Conservation (phyloP, 306 rosid genomes). For the Cicer cuneatum region DNA sequence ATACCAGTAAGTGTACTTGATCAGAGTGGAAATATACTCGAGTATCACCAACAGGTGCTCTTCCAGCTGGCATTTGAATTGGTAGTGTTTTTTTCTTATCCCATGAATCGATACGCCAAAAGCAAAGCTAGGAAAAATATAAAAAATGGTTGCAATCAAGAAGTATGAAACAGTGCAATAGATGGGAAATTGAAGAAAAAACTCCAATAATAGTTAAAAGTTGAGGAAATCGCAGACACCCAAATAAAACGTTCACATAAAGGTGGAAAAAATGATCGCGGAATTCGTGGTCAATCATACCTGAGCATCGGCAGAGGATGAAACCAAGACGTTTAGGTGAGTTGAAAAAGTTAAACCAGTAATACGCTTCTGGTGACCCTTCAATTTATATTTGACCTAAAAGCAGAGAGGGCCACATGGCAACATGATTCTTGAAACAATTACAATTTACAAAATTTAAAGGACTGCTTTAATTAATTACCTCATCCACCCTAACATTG, state of each 20-base stretch:
- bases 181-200: constrained; percentile 11
- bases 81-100: constrained; percentile 56
- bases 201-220: constrained; percentile 8
- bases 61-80: constrained; percentile 56
- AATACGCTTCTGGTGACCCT: constrained; percentile 76
- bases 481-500: constrained; percentile 70
- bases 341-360: constrained; percentile 82
- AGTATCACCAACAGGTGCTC: constrained; percentile 47
- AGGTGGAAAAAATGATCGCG: constrained; percentile 8
- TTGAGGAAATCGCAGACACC: constrained; percentile 15
- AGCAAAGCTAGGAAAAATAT: constrained; percentile 43
- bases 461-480: constrained; percentile 41
- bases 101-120: constrained; percentile 68
- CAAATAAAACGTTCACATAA: neutral
- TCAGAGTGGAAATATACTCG: constrained; percentile 57
- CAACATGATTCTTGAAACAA: constrained; percentile 34
- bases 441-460: constrained; percentile 21
- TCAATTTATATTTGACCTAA: constrained; percentile 70
- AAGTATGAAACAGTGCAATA: constrained; percentile 39
- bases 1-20: constrained; percentile 59
- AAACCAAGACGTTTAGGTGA: constrained; percentile 67
- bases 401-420: constrained; percentile 37
- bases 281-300: constrained; percentile 48
- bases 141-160: constrained; percentile 36
- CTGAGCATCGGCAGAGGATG: constrained; percentile 81